Evolutionary conservation across 2,329 filamentous ascomycete genomes (phyloP), one percentile per base, ranked within the genome.

Genomic region (Tympanopsis confertula): DNA sequence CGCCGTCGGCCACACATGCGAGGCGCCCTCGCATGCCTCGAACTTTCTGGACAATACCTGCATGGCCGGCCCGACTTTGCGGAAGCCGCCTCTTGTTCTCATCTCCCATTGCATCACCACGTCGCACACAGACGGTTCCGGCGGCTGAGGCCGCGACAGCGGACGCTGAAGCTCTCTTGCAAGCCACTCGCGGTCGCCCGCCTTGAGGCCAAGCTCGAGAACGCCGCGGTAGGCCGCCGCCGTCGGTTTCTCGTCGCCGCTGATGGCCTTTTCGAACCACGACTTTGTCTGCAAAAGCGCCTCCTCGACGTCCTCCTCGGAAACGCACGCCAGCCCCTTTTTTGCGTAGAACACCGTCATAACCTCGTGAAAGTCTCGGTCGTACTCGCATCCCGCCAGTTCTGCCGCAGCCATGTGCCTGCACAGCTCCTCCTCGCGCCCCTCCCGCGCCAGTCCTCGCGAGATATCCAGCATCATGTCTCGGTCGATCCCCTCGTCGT

Each of bases 301-400:
- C 42, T 74, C 69, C n/a, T 65, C 54, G 3, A 81, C 51, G 35
- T 75, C 62, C 45, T 78, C n/a, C n/a, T n/a, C n/a, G n/a, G n/a
- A n/a, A n/a, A n/a, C n/a, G n/a, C n/a, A n/a, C n/a, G n/a, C n/a
- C n/a, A n/a, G n/a, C n/a, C n/a, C 62, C 33, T 64, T 66, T 12
- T 62, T 54, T 1, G 79, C 72, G 47, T 79, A 86, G 46, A 81
- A 82, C 0, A 55, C 56, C 3, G 78, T 68, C 52, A 91, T 63
- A 22, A 71, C 53, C 40, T 65, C 54, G 45, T 78, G 69, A 37
- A 75, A 52, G 3, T 51, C 47, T 3, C 59, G 53, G 39, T 62
- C 60, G 43, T 66, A 71, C 13, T 59, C 52, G 5, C 71, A 41
- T 1, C 63, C 65, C 4, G 65, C 54, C 10, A 61, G 55, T 38